Base-by-base conservation (phyloP, 164 flowering plant genomes). In the Stephania japonica region DNA sequence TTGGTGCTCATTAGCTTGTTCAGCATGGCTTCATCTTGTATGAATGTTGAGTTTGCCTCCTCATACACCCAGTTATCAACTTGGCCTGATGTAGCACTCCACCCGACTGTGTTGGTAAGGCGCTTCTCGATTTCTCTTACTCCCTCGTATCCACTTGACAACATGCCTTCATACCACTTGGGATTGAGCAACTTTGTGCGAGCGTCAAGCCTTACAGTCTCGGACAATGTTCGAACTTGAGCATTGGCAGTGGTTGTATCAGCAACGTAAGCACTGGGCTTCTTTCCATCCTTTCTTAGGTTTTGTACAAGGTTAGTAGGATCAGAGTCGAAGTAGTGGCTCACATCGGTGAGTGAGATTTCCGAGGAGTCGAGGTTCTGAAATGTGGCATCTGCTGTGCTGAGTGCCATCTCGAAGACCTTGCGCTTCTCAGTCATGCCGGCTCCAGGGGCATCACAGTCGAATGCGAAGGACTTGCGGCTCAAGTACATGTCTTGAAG, bases 171-270 rank as follows among this genome's bases (percentile, higher is more conserved):
- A 44, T 95, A 95, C 99, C 98, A 95, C 78, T 95, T 93, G 50
- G 99, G 99, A 81, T 95, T 95, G 80, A 96, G 81, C 81, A 96
- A 65, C 82, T 96, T 96, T 47, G 99, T 96, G 18, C 99, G 76
- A 42, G 99, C 99, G 72, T 96, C 99, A 1, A 96, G 94, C 19
- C 99, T 79, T 16, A 96, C 97, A 0, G 99, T 96, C 85, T 96
- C 99, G 27, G 97, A 73, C 19, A 96, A 85, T 9, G 99, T 91
- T 12, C 99, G 87, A 5, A 96, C 99, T 88, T 93, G 99, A 19
- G 99, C 99, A 84, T 96, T 96, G 50, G 99, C 99, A 3, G 99
- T 96, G 63, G 99, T 96, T 14, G 99, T 93, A 81, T 96, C 99
- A 56, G 99, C 99, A 75, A 96, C 76, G 75, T 96, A 96, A 0